Conservation (phyloP, 1,284 basidiomycete genomes). For the Apiotrichum siamense region DNA sequence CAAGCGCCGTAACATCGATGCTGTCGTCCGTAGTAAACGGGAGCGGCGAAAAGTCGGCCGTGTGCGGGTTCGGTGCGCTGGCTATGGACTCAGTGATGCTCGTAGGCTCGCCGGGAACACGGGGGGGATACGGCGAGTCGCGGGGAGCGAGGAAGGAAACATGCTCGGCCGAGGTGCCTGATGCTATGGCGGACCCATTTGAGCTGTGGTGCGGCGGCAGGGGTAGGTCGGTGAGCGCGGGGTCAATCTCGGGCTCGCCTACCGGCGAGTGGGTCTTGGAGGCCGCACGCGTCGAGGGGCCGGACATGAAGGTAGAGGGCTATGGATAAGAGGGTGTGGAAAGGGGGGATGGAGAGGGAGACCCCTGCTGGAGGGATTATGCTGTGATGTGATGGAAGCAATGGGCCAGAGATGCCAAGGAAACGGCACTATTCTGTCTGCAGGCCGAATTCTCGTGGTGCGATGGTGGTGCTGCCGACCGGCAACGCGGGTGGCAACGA, state of each 20-base stretch:
- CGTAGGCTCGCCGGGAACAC: conserved; percentile 23
- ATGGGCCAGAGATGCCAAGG: no score
- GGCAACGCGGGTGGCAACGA: no score
- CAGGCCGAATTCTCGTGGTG: no score
- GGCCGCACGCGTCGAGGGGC: conserved; percentile 6
- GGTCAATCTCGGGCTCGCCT: conserved; percentile 28
- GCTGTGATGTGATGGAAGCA: no score
- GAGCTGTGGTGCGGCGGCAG: conserved; percentile 23
- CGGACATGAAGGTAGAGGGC: conserved; percentile 4
- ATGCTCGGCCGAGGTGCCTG: not conserved
- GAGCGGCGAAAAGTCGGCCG: conserved; percentile 34
- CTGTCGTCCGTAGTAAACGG: conserved; percentile 29
- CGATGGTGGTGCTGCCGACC: no score
- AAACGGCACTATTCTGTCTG: no score
- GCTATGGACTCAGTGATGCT: conserved; percentile 38
- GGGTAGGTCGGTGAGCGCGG: conserved; percentile 33
- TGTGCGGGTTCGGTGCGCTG: conserved; percentile 37
- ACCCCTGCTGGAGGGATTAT: not conserved
- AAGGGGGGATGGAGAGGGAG: not conserved
- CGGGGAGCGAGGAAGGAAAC: not conserved
- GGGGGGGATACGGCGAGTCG: conserved; percentile 10
- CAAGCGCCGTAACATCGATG: conserved; percentile 28
- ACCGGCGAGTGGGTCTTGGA: conserved; percentile 8
- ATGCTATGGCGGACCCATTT: conserved; percentile 10
- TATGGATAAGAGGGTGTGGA: not conserved